Evolutionary conservation across 495 filamentous ascomycete species (phyloP), one percentile per base, ranked within the genome.

Genomic region (Alectoria sarmentosa): DNA sequence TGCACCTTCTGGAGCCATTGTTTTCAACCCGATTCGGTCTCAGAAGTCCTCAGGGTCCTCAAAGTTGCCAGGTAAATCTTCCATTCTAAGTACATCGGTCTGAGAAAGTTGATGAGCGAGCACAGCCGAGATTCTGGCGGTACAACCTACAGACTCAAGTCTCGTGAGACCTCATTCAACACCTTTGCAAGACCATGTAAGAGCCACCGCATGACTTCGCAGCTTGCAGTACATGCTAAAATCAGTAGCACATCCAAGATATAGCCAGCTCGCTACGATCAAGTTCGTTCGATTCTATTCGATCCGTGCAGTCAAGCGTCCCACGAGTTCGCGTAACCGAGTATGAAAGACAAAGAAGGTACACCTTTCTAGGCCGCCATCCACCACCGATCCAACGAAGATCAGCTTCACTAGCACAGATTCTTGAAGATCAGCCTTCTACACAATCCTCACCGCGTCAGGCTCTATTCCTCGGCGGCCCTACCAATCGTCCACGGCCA

Each of bases 281-380:
- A 7, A 60, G 56, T 13, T 59, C 62, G 13, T 10, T 58, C 14
- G 62, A 42, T 11, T 64, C 62, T 11, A 4, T 52, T 4, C 32
- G 23, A 28, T 19, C 39, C 34, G 2, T 59, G 13, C 34, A 19
- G 19, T n/a, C 46, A 4, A 28, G 15, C 26, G 37, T 36, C 32
- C 36, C 36, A 5, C 42, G n/a, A 28, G n/a, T 46, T 39, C 62
- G 56, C 44, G 5, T 30, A 26, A 26, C 62, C 8, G 60, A 62
- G 13, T 36, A 52, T 34, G 44, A 34, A 39, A 36, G n/a, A n/a
- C 23, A 34, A 38, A 41, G 55, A 1, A 36, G 32, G 34, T 44
- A 55, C 34, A 32, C 38, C n/a, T 64, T 64, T 23, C 41, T 64
- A 11, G 62, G 62, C 41, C 62, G 62, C 10, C 56, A 60, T 59